A percentile compares a stretch with the other conserved stretches of the same genome.
Conservation (phyloP, 805 yeast species). For the Torulaspora indica region DNA sequence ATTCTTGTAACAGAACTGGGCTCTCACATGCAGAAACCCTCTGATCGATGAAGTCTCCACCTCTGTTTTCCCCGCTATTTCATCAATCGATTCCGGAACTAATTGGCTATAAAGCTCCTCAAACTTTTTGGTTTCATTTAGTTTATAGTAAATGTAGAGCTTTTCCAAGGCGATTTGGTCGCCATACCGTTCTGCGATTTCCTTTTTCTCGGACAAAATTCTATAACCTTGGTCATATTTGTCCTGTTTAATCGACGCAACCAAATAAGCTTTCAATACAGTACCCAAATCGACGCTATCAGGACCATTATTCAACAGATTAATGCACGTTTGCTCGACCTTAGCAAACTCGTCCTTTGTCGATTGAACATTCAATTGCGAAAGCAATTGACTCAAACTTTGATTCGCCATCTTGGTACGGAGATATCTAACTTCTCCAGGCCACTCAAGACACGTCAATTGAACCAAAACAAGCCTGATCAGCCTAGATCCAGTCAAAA, state of each 20-base stretch:
- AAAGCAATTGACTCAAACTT: conserved; percentile 25
- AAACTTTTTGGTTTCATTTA: conserved; percentile 37
- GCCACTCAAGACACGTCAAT: background rate
- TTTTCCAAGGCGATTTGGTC: conserved; percentile 46
- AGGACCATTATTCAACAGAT: conserved; percentile 23
- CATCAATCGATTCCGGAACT: conserved; percentile 11
- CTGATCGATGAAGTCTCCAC: conserved; percentile 21
- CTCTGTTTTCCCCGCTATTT: conserved; percentile 8
- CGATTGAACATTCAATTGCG: conserved; percentile 32
- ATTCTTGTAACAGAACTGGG: conserved; percentile 48
- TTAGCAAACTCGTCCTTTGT: conserved; percentile 28
- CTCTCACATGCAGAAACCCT: conserved; percentile 47
- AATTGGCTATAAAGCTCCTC: conserved; percentile 24
- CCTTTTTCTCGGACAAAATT: conserved; percentile 38
- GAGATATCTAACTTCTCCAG: background rate
- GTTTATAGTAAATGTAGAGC: conserved; percentile 60
- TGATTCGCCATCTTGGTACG: conserved; percentile 21
- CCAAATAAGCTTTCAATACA: conserved; percentile 44
- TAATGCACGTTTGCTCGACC: conserved; percentile 28
- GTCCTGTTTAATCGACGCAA: conserved; percentile 62
- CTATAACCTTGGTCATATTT: conserved; percentile 50
- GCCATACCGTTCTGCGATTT: conserved; percentile 36
- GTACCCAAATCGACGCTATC: conserved; percentile 15
- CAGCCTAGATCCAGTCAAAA: background rate
- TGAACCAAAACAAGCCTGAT: background rate